These are phyloP conservation scores for Puccinia polysora DNA, from an alignment of 1,284 basidiomycete species.

Conservation along the genomic window DNA sequence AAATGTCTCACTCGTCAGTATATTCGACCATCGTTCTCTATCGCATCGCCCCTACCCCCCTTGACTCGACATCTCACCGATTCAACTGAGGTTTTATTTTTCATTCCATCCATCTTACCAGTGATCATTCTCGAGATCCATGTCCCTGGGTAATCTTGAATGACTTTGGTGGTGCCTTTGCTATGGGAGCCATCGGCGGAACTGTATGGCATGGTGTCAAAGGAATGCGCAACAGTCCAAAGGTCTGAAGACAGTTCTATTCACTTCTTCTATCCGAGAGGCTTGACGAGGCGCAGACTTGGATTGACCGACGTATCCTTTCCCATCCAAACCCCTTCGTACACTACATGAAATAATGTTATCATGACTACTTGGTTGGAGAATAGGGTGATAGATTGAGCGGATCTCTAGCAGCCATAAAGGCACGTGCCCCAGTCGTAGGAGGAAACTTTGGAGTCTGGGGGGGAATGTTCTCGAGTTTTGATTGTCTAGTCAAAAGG, in stretches of 20 bases:
- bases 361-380: not conserved
- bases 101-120: no score
- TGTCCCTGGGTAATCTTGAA: slow-evolving; percentile 97
- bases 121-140: slow-evolving; percentile 38
- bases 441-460: slow-evolving; percentile 97
- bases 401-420: slow-evolving; percentile 92
- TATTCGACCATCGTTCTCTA: no score
- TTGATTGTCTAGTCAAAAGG: slow-evolving; percentile 96
- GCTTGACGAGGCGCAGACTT: not conserved
- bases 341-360: not conserved
- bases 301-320: not conserved
- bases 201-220: slow-evolving; percentile 99
- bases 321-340: not conserved
- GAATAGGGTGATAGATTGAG: slow-evolving; percentile 81
- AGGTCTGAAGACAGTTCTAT: no score
- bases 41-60: no score
- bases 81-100: no score
- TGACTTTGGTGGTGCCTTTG: slow-evolving; percentile 91
- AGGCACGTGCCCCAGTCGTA: slow-evolving; percentile 94
- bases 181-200: slow-evolving; percentile 91
- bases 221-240: slow-evolving; percentile 91
- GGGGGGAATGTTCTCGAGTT: slow-evolving; percentile 87
- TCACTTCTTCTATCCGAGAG: not conserved
- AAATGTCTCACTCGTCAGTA: no score
- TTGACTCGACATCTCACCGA: no score